Conservation (phyloP, 2,329 filamentous ascomycete species). For the Fusarium tuaranense region DNA sequence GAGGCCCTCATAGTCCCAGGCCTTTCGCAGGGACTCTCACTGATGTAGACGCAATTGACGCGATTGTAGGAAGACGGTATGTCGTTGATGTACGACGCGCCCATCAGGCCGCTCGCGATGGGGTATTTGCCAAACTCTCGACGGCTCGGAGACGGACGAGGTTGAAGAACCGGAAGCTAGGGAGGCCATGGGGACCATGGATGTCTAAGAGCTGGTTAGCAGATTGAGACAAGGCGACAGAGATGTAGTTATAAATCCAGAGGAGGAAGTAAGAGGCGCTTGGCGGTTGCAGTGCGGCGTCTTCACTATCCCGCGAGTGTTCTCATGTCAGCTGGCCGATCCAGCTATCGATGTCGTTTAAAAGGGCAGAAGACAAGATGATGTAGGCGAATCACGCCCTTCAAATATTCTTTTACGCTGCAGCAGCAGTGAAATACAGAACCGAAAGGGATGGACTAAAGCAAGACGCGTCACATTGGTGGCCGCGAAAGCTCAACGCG, state of each 20-base stretch:
- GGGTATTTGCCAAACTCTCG: too few species aligned
- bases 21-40: too few species aligned
- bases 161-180: neutral
- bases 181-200: neutral
- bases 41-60: too few species aligned
- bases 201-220: neutral
- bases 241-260: neutral
- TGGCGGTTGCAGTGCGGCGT: neutral
- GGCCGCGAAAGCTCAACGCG: neutral
- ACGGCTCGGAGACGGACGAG: neutral
- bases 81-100: neutral
- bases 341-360: neutral
- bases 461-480: neutral
- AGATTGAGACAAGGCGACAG: neutral
- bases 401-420: neutral
- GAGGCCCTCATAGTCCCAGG: too few species aligned
- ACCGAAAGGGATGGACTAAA: neutral
- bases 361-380: neutral
- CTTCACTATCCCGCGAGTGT: neutral
- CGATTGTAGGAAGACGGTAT: too few species aligned
- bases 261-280: neutral
- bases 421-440: neutral
- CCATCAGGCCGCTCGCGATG: neutral
- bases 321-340: neutral
- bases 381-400: neutral